A percentile compares a stretch with the other conserved stretches of the same genome.
Conservation (phyloP, 2,329 filamentous ascomycete species). For the Elsinoe perseae region DNA sequence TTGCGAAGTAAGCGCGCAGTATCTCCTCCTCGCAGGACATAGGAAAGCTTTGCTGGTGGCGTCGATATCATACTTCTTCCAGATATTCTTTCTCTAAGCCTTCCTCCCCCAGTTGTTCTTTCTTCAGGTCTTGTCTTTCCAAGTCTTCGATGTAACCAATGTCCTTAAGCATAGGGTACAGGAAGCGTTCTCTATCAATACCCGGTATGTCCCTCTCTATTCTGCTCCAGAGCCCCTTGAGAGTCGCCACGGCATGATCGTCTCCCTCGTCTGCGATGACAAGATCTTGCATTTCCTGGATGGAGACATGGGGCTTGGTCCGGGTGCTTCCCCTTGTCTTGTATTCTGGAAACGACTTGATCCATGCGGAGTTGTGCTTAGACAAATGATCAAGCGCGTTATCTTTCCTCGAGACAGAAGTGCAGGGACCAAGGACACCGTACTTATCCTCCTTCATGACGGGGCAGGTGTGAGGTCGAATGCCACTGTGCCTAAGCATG, state of each 20-base stretch:
- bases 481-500: neutral
- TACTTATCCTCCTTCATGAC: neutral
- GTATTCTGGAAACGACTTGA: neutral
- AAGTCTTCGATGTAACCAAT: no score
- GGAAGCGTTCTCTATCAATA: neutral
- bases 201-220: neutral
- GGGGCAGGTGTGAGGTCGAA: neutral
- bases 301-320: neutral
- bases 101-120: neutral
- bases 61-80: no score
- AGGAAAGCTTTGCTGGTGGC: no score
- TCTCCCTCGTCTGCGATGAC: neutral
- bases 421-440: neutral
- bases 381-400: neutral
- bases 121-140: neutral
- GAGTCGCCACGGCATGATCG: neutral
- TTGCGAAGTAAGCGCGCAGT: no score
- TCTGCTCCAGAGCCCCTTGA: neutral
- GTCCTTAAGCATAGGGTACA: neutral
- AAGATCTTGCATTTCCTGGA: neutral
- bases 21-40: no score
- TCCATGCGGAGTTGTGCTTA: neutral
- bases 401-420: neutral
- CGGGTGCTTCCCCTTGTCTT: conserved; percentile 4
- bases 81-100: no score